These are phyloP conservation scores for Monascus ruber DNA, from an alignment of 2,329 filamentous ascomycete genomes.

Conservation along the genomic window DNA sequence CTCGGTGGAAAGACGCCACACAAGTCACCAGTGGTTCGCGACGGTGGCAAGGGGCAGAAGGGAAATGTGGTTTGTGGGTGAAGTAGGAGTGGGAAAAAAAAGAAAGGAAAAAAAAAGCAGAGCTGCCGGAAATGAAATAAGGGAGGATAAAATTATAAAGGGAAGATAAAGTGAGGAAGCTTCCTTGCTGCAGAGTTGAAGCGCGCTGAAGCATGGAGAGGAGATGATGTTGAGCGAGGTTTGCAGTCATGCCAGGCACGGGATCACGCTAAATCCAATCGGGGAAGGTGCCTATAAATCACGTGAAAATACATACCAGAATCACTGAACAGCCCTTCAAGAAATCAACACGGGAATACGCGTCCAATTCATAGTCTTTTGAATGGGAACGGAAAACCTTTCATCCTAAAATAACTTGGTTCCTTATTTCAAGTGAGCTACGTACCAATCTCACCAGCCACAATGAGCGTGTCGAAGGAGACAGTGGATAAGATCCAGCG, in stretches of 20 bases:
- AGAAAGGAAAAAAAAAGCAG: conserved; percentile 1
- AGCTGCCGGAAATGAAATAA: conserved; percentile 3
- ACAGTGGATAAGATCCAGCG: conserved; percentile 21
- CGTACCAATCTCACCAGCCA: too few relatives aligned
- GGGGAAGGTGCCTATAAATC: conserved; percentile 3
- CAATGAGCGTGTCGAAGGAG: conserved; percentile 9
- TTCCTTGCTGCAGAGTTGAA: conserved; percentile 2
- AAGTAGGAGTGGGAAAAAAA: conserved; percentile 3
- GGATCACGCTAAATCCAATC: conserved; percentile 12
- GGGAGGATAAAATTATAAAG: neutral
- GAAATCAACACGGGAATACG: too few relatives aligned
- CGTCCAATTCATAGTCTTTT: too few relatives aligned
- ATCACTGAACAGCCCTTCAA: conserved; percentile 1
- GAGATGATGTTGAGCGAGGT: conserved; percentile 13
- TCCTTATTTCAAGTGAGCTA: too few relatives aligned
- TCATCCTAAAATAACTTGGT: too few relatives aligned
- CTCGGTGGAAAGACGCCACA: too few relatives aligned
- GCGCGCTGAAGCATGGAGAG: conserved; percentile 5
- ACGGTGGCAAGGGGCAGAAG: conserved; percentile 5
- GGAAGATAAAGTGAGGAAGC: conserved; percentile 1
- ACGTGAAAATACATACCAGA: conserved; percentile 3
- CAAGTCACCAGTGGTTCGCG: conserved; percentile 1
- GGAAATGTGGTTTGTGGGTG: conserved; percentile 6
- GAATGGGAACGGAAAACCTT: too few relatives aligned
- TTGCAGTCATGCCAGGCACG: conserved; percentile 9